phyloP scores from a whole-genome alignment of 2,329 filamentous ascomycete genomes.

The Fusarium palustre region DNA sequence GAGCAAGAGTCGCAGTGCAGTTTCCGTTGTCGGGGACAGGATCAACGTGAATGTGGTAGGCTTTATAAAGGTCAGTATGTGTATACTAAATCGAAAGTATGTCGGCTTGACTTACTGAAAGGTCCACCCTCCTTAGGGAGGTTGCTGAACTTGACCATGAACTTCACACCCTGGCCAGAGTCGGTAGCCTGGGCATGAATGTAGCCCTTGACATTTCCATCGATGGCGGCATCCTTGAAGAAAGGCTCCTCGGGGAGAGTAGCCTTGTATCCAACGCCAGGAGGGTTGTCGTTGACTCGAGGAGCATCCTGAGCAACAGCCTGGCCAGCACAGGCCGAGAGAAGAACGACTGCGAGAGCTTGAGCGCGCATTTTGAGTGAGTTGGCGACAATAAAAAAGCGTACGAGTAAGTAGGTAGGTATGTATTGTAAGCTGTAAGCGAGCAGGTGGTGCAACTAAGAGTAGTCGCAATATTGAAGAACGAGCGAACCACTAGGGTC shows the following conservation, averaged over 20 bases:
- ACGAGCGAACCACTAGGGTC: conserved; percentile 31
- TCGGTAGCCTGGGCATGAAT: conserved; percentile 60
- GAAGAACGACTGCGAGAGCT: conserved; percentile 44
- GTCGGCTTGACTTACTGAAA: conserved; percentile 63
- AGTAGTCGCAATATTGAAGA: conserved; percentile 10
- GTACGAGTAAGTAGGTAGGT: background rate
- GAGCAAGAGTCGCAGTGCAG: conserved; percentile 74
- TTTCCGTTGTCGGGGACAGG: conserved; percentile 75
- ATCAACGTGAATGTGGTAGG: conserved; percentile 77
- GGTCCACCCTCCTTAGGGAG: conserved; percentile 68
- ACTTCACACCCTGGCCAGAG: conserved; percentile 66
- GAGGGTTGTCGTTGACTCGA: conserved; percentile 66
- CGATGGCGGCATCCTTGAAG: conserved; percentile 60
- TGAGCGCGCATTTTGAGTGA: conserved; percentile 40
- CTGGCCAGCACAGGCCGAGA: conserved; percentile 47
- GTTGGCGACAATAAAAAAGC: background rate
- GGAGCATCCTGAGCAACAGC: conserved; percentile 59
- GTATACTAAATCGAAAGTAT: background rate
- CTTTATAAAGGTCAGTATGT: conserved; percentile 54
- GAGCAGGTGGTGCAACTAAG: conserved; percentile 8
- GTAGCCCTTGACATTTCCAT: conserved; percentile 66
- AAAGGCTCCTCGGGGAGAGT: conserved; percentile 65
- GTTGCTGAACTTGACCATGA: conserved; percentile 67
- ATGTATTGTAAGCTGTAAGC: conserved; percentile 15
- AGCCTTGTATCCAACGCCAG: conserved; percentile 65